Conservation (phyloP, 163 green algal species). For the Trebouxiophyceae sp. region DNA sequence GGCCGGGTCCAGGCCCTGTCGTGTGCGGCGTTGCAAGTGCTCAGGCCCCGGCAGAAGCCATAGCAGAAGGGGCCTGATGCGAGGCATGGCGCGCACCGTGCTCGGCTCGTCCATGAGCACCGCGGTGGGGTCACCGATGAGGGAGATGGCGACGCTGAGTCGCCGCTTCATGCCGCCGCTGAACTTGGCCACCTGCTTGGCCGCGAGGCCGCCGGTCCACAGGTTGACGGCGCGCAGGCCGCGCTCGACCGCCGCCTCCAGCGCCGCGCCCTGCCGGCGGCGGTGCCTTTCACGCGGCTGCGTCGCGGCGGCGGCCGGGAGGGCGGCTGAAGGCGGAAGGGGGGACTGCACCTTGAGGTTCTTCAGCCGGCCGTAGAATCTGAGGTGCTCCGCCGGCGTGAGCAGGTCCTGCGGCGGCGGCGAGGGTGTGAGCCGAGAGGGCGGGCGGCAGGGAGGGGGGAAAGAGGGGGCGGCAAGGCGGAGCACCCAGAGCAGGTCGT, state of each 20-base stretch:
- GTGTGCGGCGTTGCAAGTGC: too few relatives aligned
- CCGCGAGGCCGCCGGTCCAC: slow-evolving; percentile 41
- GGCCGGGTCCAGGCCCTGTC: slow-evolving; percentile 67
- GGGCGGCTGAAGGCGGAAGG: too few relatives aligned
- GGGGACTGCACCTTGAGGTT: slow-evolving; percentile 61
- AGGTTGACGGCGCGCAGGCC: slow-evolving; percentile 67
- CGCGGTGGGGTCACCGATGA: slow-evolving; percentile 49
- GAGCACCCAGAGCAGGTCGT: slow-evolving; percentile 80
- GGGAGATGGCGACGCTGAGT: slow-evolving; percentile 61
- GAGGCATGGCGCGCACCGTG: slow-evolving; percentile 6
- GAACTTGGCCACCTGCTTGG: slow-evolving; percentile 60
- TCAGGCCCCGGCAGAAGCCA: too few relatives aligned
- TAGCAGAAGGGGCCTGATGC: too few relatives aligned
- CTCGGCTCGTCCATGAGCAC: slow-evolving; percentile 53
- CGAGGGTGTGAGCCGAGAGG: too few relatives aligned
- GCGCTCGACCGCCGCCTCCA: slow-evolving; percentile 45
- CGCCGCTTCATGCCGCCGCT: slow-evolving; percentile 73
- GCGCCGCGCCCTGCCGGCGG: slow-evolving; percentile 8
- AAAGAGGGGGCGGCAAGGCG: too few relatives aligned
- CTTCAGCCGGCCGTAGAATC: slow-evolving; percentile 89
- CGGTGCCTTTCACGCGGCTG: background rate
- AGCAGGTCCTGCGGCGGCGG: slow-evolving; percentile 40
- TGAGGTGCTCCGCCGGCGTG: slow-evolving; percentile 77
- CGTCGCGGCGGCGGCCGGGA: too few relatives aligned
- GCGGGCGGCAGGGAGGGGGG: too few relatives aligned